Evolutionary conservation across 1,139 yeast species (phyloP).

Genomic region (Kluyveromyces sp.): DNA sequence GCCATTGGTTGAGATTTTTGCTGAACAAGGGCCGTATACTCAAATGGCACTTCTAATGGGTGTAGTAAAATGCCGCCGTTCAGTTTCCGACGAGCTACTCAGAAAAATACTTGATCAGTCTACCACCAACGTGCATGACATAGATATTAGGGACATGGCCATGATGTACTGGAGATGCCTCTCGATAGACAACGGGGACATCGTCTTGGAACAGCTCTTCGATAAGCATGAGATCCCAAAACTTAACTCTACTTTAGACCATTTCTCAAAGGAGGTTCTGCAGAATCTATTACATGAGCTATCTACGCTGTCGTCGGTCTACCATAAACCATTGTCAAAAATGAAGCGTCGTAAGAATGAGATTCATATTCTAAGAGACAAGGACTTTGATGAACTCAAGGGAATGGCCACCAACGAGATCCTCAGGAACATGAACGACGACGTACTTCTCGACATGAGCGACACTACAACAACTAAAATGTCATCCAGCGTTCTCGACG

Average conservation of each 20-base stretch:
- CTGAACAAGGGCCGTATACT: slow-evolving; percentile 65
- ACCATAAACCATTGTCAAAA: slow-evolving; percentile 73
- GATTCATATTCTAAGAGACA: slow-evolving; percentile 35
- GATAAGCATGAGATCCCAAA: slow-evolving; percentile 52
- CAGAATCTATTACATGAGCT: slow-evolving; percentile 67
- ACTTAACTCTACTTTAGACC: slow-evolving; percentile 63
- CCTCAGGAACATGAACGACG: slow-evolving; percentile 58
- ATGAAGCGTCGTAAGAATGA: slow-evolving; percentile 39
- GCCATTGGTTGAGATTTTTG: slow-evolving; percentile 53
- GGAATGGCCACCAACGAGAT: slow-evolving; percentile 74
- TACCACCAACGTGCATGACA: slow-evolving; percentile 74
- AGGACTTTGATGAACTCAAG: slow-evolving; percentile 68
- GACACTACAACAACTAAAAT: slow-evolving; percentile 20
- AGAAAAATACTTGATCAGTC: slow-evolving; percentile 72
- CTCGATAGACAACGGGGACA: slow-evolving; percentile 44
- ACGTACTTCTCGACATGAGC: slow-evolving; percentile 81
- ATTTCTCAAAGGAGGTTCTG: slow-evolving; percentile 61
- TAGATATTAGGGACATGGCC: slow-evolving; percentile 92
- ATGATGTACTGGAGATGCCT: slow-evolving; percentile 90
- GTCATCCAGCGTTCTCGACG: slow-evolving; percentile 43
- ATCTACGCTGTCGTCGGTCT: slow-evolving; percentile 82
- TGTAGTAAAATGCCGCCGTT: slow-evolving; percentile 58
- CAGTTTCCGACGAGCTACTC: slow-evolving; percentile 42
- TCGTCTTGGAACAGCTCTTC: slow-evolving; percentile 24
- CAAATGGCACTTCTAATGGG: slow-evolving; percentile 75